Percentiles rank a stretch among this genome's conserved stretches.
These are phyloP conservation scores for Bromus sterilis DNA, from an alignment of 176 grass and related monocot genomes.

Conservation along the genomic window DNA sequence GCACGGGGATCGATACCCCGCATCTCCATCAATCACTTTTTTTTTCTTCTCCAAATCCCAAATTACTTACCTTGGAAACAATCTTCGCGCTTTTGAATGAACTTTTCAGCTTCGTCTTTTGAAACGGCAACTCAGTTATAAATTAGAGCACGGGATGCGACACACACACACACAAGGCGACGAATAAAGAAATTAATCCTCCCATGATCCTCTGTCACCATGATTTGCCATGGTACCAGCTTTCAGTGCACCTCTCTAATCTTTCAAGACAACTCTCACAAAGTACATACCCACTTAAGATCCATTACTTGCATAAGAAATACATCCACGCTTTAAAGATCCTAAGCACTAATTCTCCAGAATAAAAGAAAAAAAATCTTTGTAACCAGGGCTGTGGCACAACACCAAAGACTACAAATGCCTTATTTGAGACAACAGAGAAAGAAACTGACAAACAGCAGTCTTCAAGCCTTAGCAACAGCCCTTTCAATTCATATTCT, in stretches of 20 bases:
- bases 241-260: constrained; percentile 1
- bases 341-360: not conserved
- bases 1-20: constrained; percentile 93
- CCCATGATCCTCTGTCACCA: not conserved
- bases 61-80: too few relatives aligned
- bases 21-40: too few relatives aligned
- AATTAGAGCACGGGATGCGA: not conserved
- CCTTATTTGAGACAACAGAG: not conserved
- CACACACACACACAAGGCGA: too few relatives aligned
- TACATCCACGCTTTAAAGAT: not conserved
- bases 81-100: too few relatives aligned
- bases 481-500: constrained; percentile 40
- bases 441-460: constrained; percentile 14
- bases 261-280: constrained; percentile 11
- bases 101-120: too few relatives aligned
- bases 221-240: constrained; percentile 5
- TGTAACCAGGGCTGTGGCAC: not conserved
- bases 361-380: not conserved
- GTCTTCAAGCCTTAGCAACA: constrained; percentile 22
- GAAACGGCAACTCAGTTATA: not conserved
- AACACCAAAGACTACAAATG: not conserved
- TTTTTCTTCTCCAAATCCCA: too few relatives aligned
- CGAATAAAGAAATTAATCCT: not conserved
- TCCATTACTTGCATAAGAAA: not conserved
- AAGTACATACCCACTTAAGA: not conserved